Base-by-base conservation (phyloP, 2,329 filamentous ascomycete genomes). In the Apiospora malaysiana region DNA sequence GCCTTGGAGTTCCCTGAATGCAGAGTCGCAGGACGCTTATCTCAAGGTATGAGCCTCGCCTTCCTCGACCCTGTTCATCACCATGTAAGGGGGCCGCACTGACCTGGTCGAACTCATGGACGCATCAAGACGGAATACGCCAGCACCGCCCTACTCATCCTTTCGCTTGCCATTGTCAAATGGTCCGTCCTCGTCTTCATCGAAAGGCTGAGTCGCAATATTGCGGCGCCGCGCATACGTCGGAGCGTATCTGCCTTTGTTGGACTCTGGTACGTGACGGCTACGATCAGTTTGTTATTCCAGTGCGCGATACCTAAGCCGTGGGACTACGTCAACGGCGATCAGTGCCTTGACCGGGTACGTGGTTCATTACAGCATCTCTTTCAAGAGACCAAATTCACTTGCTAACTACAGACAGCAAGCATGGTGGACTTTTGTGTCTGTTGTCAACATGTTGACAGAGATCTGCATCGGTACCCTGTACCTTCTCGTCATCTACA, bases 261-360 rank as follows among this genome's bases (percentile, higher is more conserved):
- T 27, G 47, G 47, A n/a, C 9, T 51, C 12, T 51, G 47, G 47
- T 27, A 27, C 23, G 47, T 12, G 1, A 12, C 47, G 47, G 69
- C 72, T 0, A 65, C 74, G 14, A 56, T 76, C 21, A 70, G 56
- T 16, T 71, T 69, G 3, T 68, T 77, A 7, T 77, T 77, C 43
- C 74, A 76, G 69, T 76, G 75, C 42, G 70, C 69, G 2, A 25
- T 74, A 23, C 75, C 75, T 2, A 69, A 69, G 12, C 75, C 75
- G 7, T 77, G 75, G 75, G 71, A 77, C n/a, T 76, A 73, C 69
- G 7, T 76, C 25, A 43, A 75, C 68, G 66, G 70, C 14, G 37
- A 66, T 21, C 69, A 23, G 16, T 76, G 75, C 12, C 70, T 77
- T 25, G 67, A 77, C 32, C 71, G 73, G 59, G 75, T 76, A 70